Conservation (phyloP, 2,329 filamentous ascomycete genomes). For the Calonectria henricotiae region DNA sequence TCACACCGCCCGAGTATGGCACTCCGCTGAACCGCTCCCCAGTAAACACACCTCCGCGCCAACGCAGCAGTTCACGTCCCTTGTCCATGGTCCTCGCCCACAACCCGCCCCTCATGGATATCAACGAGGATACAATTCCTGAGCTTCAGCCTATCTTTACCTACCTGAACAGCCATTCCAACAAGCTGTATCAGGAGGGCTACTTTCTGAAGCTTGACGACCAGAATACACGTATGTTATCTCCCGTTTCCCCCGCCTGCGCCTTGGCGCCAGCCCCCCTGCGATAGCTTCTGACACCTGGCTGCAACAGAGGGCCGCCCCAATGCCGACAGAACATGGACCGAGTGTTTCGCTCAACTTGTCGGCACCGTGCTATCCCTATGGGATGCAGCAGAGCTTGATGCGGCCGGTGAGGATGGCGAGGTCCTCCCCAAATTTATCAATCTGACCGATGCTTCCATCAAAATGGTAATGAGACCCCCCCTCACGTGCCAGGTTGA, state of each 20-base stretch:
- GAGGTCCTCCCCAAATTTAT: constrained; percentile 94
- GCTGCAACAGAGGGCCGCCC: constrained; percentile 81
- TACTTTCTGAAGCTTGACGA: constrained; percentile 98
- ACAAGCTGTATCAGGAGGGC: constrained; percentile 97
- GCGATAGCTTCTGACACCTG: constrained; percentile 31
- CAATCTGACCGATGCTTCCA: constrained; percentile 96
- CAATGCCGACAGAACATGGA: constrained; percentile 90
- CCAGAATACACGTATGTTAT: constrained; percentile 84
- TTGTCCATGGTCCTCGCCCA: constrained; percentile 90
- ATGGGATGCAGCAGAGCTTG: constrained; percentile 95
- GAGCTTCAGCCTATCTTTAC: constrained; percentile 96
- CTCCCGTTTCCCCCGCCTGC: constrained; percentile 21
- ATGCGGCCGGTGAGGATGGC: constrained; percentile 87
- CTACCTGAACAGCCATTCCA: constrained; percentile 93
- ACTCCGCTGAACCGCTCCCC: constrained; percentile 63
- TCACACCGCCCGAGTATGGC: constrained; percentile 64
- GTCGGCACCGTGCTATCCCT: constrained; percentile 95
- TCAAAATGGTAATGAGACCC: constrained; percentile 85
- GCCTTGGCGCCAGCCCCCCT: constrained; percentile 40
- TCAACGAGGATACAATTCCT: constrained; percentile 87
- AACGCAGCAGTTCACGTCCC: constrained; percentile 76
- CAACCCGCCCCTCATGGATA: constrained; percentile 88
- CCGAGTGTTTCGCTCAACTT: constrained; percentile 96
- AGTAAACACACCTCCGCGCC: constrained; percentile 62
- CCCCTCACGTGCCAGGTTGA: constrained; percentile 26